Base-by-base conservation (phyloP, 805 yeast species). In the Ogataea polymorpha region DNA sequence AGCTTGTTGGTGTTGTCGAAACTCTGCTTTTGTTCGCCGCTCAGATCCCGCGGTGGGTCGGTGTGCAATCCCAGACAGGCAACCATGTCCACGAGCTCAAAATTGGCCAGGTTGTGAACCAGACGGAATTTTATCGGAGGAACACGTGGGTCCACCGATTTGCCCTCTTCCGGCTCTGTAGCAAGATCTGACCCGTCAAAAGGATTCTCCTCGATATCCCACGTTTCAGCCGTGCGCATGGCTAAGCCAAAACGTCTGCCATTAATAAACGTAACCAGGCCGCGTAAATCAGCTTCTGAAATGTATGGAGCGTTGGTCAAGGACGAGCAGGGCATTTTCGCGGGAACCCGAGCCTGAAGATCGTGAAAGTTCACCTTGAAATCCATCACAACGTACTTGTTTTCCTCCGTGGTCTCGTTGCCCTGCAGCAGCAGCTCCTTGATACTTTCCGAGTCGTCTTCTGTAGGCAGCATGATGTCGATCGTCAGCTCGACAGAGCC, bases 401-500 rank as follows among this genome's bases (percentile, higher is more conserved):
- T 47, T 55, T 58, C 34, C 54, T 55, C 45, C 47, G 52, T 38
- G 12, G 16, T 6, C 12, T 57, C 60, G 25, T 32, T 25, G n/a
- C 32, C 31, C 23, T 46, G 32, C 41, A 41, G 37, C 32, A 30
- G 27, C 23, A 55, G 37, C 31, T 51, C 44, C 32, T 47, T 32
- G 18, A 44, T 29, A 16, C 45, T 42, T 0, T 50, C 55, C 12
- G 52, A 51, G 2, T 57, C 62, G n/a, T 67, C 67, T 15, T 70
- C 70, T 23, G 64, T 68, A 1, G 95, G 93, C 23, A 85, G 67
- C 74, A 81, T 79, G 15, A 86, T 75, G 62, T 86, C 93, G 3
- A 87, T 85, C 13, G 74, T 66, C 4, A 86, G 63, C 43, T 84
- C 89, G 4, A 81, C 79, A 49, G 79, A 78, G 4, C 93, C 91